Evolutionary conservation across 2,329 filamentous ascomycete genomes (phyloP), one percentile per base, ranked within the genome.

Genomic region (Hypoxylon sp.): DNA sequence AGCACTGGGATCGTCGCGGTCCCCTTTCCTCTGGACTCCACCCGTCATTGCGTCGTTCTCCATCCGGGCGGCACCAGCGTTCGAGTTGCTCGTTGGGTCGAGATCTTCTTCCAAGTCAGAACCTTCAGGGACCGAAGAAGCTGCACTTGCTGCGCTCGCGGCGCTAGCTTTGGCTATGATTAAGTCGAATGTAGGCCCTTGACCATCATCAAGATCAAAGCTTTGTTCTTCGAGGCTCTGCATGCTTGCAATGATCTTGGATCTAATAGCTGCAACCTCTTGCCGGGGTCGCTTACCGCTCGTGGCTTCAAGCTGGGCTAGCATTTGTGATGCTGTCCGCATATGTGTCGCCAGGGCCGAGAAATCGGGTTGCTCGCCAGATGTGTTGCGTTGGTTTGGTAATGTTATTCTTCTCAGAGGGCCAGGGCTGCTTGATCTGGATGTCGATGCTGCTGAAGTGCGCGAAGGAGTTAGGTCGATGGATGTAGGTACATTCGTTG

Each of bases 241-340:
- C 93, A 96, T 96, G 79, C 92, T 95, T 2, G 93, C 93, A 74
- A 96, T 96, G 71, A 96, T 96, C 81, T 93, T 94, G 44, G 92
- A 90, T 73, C 93, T 88, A 78, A 96, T 96, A 6, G 92, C 91
- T 17, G 92, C 93, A 3, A 96, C 93, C 80, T 96, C 93, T 31
- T 90, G 89, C 76, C 88, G 92, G 1, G 93, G 93, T 35, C 93
- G 86, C 80, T 95, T 96, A 30, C 92, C 91, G 71, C 91, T 91
- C 22, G 92, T 95, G 1, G 91, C 88, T 66, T 96, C 92, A 8
- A 96, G 85, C 75, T 96, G 93, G 13, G 93, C 92, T 48, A 96
- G 84, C 93, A 96, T 96, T 79, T 95, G 92, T 13, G 93, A 93
- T 3, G 93, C 93, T 3, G 92, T 94, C 20, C 93, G 89, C 92